Evolutionary conservation across 2,329 filamentous ascomycete species (phyloP).

Genomic region (Sodiomyces alkalinus): DNA sequence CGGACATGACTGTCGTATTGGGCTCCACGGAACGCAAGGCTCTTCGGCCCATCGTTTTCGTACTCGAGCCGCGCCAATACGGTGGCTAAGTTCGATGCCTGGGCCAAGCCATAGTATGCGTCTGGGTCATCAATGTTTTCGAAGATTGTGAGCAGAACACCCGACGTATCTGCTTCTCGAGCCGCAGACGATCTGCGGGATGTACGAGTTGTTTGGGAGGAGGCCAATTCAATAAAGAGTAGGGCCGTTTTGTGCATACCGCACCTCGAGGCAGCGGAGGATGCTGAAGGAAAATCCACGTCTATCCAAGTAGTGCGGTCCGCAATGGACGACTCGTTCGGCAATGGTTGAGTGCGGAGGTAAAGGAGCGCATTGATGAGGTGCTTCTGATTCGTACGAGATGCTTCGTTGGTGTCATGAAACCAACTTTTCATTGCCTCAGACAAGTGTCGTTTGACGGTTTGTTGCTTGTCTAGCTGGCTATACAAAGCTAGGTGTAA

Average conservation of each 20-base stretch:
- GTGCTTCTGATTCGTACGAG: constrained; percentile 42
- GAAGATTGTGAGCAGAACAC: constrained; percentile 69
- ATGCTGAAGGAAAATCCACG: constrained; percentile 56
- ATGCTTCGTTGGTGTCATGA: constrained; percentile 19
- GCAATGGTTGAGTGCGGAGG: constrained; percentile 64
- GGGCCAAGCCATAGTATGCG: constrained; percentile 81
- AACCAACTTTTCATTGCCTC: constrained; percentile 51
- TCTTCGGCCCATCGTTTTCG: constrained; percentile 75
- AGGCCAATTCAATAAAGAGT: constrained; percentile 62
- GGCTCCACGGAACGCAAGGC: constrained; percentile 78
- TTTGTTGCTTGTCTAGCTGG: constrained; percentile 47
- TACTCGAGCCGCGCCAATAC: constrained; percentile 77
- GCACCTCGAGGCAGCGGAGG: constrained; percentile 59
- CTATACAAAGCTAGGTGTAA: constrained; percentile 65
- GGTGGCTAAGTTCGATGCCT: constrained; percentile 59
- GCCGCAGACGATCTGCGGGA: constrained; percentile 53
- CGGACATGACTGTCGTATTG: constrained; percentile 78
- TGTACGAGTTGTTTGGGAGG: constrained; percentile 37
- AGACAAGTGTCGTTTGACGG: constrained; percentile 49
- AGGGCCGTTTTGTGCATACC: constrained; percentile 80
- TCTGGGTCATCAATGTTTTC: constrained; percentile 92
- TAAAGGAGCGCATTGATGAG: constrained; percentile 73
- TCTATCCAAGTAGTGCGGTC: constrained; percentile 78
- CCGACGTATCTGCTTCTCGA: constrained; percentile 39
- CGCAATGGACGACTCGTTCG: constrained; percentile 61